phyloP scores from a whole-genome alignment of 345 rosid species.

The Gossypium turneri region DNA sequence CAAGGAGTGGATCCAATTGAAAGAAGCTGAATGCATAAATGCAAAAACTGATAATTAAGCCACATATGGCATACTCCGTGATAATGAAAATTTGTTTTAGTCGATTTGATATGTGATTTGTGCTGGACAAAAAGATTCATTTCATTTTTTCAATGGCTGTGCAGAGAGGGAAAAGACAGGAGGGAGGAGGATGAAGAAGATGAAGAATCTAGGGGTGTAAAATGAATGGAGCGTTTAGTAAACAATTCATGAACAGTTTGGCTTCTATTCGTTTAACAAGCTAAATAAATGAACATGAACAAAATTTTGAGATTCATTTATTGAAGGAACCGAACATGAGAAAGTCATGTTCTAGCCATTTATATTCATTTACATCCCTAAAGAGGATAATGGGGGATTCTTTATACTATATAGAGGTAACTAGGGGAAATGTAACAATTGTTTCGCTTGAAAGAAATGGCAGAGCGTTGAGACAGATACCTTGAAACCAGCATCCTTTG shows the following conservation, averaged over 20 bases:
- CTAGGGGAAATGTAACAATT: background rate
- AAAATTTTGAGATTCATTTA: too few species aligned
- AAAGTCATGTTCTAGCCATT: too few species aligned
- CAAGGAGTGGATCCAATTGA: background rate
- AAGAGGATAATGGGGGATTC: background rate
- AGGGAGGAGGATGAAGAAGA: background rate
- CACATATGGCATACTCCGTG: background rate
- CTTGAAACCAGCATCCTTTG: conserved; percentile 99
- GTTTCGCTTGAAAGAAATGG: background rate
- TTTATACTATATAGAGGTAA: background rate
- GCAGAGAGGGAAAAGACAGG: background rate
- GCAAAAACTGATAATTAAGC: background rate
- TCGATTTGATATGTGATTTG: background rate
- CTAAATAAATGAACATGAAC: too few species aligned
- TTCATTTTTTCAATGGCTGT: background rate
- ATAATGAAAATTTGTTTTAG: background rate
- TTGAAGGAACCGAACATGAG: too few species aligned
- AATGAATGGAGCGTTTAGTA: too few species aligned
- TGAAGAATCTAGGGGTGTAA: too few species aligned
- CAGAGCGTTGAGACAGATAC: conserved; percentile 35
- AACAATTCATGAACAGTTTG: too few species aligned
- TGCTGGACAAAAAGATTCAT: background rate
- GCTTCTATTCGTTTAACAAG: too few species aligned
- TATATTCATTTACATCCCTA: too few species aligned
- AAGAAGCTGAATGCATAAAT: background rate